phyloP scores from a whole-genome alignment of 2,329 filamentous ascomycete genomes.

The Nannizzia gypsea region DNA sequence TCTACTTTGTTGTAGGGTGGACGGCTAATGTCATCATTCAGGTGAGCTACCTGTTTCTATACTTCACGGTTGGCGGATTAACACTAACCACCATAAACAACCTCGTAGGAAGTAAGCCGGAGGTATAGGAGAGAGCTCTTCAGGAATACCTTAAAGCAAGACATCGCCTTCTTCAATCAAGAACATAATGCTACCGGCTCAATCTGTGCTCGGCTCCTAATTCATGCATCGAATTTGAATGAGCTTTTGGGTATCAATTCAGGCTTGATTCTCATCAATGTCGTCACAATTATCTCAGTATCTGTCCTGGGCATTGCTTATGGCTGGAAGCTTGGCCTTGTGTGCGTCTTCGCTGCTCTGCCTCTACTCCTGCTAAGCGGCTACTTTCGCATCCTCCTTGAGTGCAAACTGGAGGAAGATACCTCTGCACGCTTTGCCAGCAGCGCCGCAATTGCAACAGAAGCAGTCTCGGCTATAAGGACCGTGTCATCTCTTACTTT shows the following conservation, averaged over 20 bases:
- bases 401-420: conserved; percentile 47
- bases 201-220: conserved; percentile 65
- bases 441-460: conserved; percentile 41
- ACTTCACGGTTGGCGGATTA: no score
- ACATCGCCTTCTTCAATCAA: conserved; percentile 54
- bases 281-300: conserved; percentile 55
- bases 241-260: conserved; percentile 78
- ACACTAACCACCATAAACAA: conserved; percentile 46
- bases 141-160: conserved; percentile 55
- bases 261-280: conserved; percentile 70
- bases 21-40: conserved; percentile 55
- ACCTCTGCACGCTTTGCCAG: conserved; percentile 42
- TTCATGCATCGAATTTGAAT: conserved; percentile 71
- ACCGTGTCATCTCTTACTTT: conserved; percentile 42
- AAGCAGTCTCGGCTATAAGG: conserved; percentile 42
- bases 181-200: conserved; percentile 61
- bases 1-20: conserved; percentile 48
- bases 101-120: conserved; percentile 42
- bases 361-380: conserved; percentile 58
- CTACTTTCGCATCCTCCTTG: conserved; percentile 53
- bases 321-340: conserved; percentile 64
- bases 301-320: conserved; percentile 60
- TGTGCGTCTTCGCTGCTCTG: conserved; percentile 52
- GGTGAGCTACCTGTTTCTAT: conserved; percentile 47
- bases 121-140: conserved; percentile 37